Conservation (phyloP, 2,329 filamentous ascomycete species). For the Aureobasidium lini region DNA sequence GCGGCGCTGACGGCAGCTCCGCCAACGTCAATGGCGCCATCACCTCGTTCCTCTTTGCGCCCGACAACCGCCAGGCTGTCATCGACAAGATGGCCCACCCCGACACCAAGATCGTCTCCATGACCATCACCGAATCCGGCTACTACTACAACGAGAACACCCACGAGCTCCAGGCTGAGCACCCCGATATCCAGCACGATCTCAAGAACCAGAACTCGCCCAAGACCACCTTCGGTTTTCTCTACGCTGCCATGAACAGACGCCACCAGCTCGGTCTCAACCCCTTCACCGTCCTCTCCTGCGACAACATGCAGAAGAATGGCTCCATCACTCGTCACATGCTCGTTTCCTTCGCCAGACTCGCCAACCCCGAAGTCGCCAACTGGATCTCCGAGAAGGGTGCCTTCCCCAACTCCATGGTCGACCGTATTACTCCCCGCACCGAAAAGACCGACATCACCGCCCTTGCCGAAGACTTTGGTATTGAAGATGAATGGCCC, state of each 20-base stretch:
- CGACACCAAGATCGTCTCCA: slow-evolving; percentile 47
- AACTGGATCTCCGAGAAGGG: slow-evolving; percentile 43
- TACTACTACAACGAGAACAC: slow-evolving; percentile 54
- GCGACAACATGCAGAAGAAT: slow-evolving; percentile 53
- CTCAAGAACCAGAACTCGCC: slow-evolving; percentile 38
- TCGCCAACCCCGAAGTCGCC: slow-evolving; percentile 41
- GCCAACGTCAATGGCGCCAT: slow-evolving; percentile 47
- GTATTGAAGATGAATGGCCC: slow-evolving; percentile 45
- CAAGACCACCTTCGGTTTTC: slow-evolving; percentile 45
- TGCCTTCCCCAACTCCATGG: slow-evolving; percentile 49
- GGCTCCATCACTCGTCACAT: slow-evolving; percentile 47
- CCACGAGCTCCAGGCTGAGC: slow-evolving; percentile 43
- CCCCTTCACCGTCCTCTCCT: slow-evolving; percentile 49
- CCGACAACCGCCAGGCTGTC: slow-evolving; percentile 45
- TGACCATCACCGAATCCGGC: slow-evolving; percentile 50
- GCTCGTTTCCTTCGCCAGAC: slow-evolving; percentile 44
- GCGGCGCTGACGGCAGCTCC: slow-evolving; percentile 43
- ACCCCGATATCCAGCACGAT: slow-evolving; percentile 45
- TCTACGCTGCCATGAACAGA: slow-evolving; percentile 44
- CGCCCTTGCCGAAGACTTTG: slow-evolving; percentile 38
- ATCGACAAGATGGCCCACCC: slow-evolving; percentile 49
- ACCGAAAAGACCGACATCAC: slow-evolving; percentile 40
- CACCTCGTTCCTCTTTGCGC: slow-evolving; percentile 46
- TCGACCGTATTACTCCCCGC: slow-evolving; percentile 49
- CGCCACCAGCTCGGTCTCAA: slow-evolving; percentile 41